A percentile compares a stretch with the other conserved stretches of the same genome.
phyloP scores from a whole-genome alignment of 352 stramenopile genomes.

The Phytophthora tentaculata region DNA sequence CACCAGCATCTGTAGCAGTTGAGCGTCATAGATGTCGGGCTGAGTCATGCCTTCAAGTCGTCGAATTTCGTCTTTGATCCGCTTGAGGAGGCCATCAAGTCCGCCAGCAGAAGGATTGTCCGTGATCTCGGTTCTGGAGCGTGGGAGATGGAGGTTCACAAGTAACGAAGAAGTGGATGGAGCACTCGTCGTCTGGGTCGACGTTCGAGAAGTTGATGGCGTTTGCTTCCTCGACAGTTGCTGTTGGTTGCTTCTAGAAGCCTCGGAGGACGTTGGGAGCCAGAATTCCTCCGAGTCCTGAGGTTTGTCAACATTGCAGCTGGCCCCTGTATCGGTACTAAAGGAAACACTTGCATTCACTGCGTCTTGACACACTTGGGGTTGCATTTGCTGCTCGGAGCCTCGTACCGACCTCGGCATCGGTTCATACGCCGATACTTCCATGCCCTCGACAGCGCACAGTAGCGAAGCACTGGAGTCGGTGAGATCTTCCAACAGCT shows the following conservation, averaged over 20 bases:
- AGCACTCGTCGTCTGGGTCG: neutral
- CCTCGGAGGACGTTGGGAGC: neutral
- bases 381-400: slow-evolving; percentile 4
- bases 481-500: slow-evolving; percentile 1
- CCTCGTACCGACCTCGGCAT: slow-evolving; percentile 16
- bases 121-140: neutral
- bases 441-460: slow-evolving; percentile 36
- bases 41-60: slow-evolving; percentile 18
- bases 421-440: slow-evolving; percentile 33
- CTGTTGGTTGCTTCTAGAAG: neutral
- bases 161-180: slow-evolving; percentile 17
- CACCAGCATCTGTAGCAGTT: slow-evolving; percentile 41
- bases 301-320: slow-evolving; percentile 3
- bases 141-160: slow-evolving; percentile 5
- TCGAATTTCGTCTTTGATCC: slow-evolving; percentile 39
- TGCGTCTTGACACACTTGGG: slow-evolving; percentile 8
- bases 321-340: neutral
- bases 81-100: slow-evolving; percentile 21
- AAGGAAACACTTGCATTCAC: slow-evolving; percentile 22
- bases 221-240: slow-evolving; percentile 19
- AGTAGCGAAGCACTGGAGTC: slow-evolving; percentile 22
- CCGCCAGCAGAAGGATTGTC: neutral
- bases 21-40: slow-evolving; percentile 36
- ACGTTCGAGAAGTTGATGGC: slow-evolving; percentile 15
- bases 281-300: slow-evolving; percentile 19